Conservation (phyloP, 345 rosid genomes). For the Excoecaria cochinchinensis region DNA sequence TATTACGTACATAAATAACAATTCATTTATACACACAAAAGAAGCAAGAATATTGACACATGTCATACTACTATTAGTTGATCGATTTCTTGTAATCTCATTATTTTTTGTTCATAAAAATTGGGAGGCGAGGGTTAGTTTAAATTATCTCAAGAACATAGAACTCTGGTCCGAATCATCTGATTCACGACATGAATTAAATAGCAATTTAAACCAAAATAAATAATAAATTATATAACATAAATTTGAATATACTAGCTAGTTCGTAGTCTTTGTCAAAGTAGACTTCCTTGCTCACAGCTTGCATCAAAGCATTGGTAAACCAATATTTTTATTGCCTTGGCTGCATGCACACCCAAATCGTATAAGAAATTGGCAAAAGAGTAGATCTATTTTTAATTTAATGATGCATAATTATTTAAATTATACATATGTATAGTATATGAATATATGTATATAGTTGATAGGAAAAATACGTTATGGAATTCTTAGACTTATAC, state of each 20-base stretch:
- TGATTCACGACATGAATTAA: slow-evolving; percentile 39
- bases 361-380: slow-evolving; percentile 8
- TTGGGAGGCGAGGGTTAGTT: neutral
- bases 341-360: neutral
- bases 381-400: no score
- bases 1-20: neutral
- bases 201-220: slow-evolving; percentile 4
- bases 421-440: no score
- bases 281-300: slow-evolving; percentile 5
- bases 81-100: neutral
- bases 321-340: slow-evolving; percentile 17
- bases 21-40: neutral
- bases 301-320: slow-evolving; percentile 17
- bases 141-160: neutral
- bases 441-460: no score
- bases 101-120: neutral
- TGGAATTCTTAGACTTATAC: no score
- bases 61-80: slow-evolving; percentile 9
- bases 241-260: neutral
- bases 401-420: neutral
- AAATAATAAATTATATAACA: neutral
- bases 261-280: slow-evolving; percentile 9
- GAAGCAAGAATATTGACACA: slow-evolving; percentile 10
- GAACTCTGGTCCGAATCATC: slow-evolving; percentile 12
- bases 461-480: no score